Conservation (phyloP, 2,329 filamentous ascomycete genomes). For the Cyclaneusma minus region DNA sequence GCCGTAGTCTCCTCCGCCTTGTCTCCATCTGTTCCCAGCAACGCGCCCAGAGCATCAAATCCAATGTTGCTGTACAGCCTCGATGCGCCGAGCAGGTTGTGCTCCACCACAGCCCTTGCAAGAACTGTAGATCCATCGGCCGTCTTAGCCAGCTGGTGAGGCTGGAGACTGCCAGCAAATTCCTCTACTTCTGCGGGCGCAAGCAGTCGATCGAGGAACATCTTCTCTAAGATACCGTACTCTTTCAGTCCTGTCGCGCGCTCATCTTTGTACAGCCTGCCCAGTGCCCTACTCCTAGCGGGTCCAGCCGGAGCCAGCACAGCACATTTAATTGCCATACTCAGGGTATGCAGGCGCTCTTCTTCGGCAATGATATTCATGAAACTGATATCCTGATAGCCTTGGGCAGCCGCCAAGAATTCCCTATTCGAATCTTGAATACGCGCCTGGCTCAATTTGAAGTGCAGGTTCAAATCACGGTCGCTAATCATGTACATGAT, state of each 20-base stretch:
- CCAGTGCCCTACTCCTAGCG: conserved; percentile 62
- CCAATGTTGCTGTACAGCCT: conserved; percentile 64
- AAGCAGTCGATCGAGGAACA: conserved; percentile 82
- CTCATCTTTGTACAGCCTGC: conserved; percentile 86
- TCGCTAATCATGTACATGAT: conserved; percentile 68
- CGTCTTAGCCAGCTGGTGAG: conserved; percentile 82
- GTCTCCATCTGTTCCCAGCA: conserved; percentile 65
- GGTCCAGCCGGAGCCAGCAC: conserved; percentile 87
- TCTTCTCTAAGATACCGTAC: conserved; percentile 86
- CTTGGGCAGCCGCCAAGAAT: conserved; percentile 75
- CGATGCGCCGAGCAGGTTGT: conserved; percentile 82
- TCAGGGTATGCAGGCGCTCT: conserved; percentile 71
- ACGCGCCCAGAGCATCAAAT: conserved; percentile 56
- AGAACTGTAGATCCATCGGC: conserved; percentile 86
- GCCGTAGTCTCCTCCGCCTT: conserved; percentile 86
- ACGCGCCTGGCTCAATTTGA: conserved; percentile 80
- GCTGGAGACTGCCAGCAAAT: conserved; percentile 65
- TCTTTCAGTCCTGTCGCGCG: conserved; percentile 60
- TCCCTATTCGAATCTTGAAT: conserved; percentile 83
- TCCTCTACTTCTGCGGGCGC: conserved; percentile 68
- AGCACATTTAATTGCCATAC: conserved; percentile 79
- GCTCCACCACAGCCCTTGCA: conserved; percentile 85
- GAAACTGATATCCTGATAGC: conserved; percentile 79
- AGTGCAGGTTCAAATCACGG: conserved; percentile 63
- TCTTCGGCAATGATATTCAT: conserved; percentile 60